Evolutionary conservation across 768 basidiomycete genomes (phyloP), one percentile per base, ranked within the genome.

Genomic region (Xerocomellus intermedius): DNA sequence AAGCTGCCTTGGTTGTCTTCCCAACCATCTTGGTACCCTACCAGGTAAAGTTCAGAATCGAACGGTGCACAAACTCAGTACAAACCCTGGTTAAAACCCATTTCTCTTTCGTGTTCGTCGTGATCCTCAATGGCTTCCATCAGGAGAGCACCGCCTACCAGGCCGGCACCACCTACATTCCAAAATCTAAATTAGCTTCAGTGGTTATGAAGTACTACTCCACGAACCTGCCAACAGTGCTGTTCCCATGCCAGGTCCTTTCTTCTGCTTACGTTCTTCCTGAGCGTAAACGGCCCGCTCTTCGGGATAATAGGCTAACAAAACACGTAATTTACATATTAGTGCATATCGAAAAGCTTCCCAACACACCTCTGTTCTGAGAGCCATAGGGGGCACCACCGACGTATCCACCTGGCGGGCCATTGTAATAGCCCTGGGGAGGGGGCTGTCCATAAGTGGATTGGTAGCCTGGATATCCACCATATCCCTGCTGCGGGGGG

Each of bases 141-240:
- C 37, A 88, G 62, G 42, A 89, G 67, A 3, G 73, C 72, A 54
- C 87, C 88, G 37, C 82, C 86, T n/a, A 86, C 64, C n/a, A 88
- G 66, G 54, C 85, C 88, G 16, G 75, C 86, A 62, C 80, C 86
- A 59, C 78, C 86, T 80, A 56, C 51, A 24, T 48, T 49, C 17
- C 51, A 32, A 48, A 42, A 37, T 36, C 28, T 36, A 22, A 33
- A 56, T 61, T 22, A 58, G 55, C 13, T 26, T 43, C 17, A 26
- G 28, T 39, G 12, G 35, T 21, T 44, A 38, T 49, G 32, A 48
- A 38, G 37, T 28, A 41, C 43, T 21, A 16, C 5, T 43, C 21
- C 3, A 65, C 76, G 45, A 47, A 83, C 81, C 82, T 45, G 76
- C 77, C 50, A 74, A 63, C 6, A 80, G 47, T 36, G 74, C 70